Evolutionary conservation across 495 filamentous ascomycete genomes (phyloP), one percentile per base, ranked within the genome.

Genomic region (Cercophora scortea): DNA sequence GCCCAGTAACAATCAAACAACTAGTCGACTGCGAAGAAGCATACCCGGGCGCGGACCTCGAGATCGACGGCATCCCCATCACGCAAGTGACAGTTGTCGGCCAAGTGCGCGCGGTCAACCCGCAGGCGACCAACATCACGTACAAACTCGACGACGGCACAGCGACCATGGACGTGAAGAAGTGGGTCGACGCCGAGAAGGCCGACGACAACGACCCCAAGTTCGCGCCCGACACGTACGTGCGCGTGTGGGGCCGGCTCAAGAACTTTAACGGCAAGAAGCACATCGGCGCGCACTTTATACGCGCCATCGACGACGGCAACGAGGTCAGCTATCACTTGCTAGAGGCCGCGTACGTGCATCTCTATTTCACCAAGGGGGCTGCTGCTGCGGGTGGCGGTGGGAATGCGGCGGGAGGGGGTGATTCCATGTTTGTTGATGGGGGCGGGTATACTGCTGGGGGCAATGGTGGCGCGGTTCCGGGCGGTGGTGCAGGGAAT

Each of bases 131-230:
- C 50, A 94, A 96, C 73, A 78, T 87, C 54, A 95, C 87, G 34
- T 96, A 95, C 79, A 86, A 82, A 59, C 71, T 97, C 58, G 94
- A 97, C 71, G 93, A 98, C 71, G 93, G 94, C 68, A 97, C 93
- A 0, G 93, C 89, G 52, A 76, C 81, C 32, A 82, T 96, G 51
- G 93, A 98, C 74, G 90, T 89, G 40, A 96, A 96, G 75, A 82
- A 88, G 67, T 97, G 89, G 89, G 72, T 90, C 17, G 89, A 96
- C 71, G 70, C 70, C 3, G 74, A 76, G 50, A 72, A 75, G 51
- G 61, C 71, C 12, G 78, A 78, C 68, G 76, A 79, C 46, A 73
- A 62, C 32, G 64, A 72, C 45, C 47, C 60, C 36, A 41, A 46
- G 19, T 71, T 74, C 53, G 57, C 61, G 8, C 74, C 86, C 56